Percentiles rank a stretch among this genome's conserved stretches.
Evolutionary conservation across 1,139 yeast genomes (phyloP).

Genomic region (Pichia norvegensis): DNA sequence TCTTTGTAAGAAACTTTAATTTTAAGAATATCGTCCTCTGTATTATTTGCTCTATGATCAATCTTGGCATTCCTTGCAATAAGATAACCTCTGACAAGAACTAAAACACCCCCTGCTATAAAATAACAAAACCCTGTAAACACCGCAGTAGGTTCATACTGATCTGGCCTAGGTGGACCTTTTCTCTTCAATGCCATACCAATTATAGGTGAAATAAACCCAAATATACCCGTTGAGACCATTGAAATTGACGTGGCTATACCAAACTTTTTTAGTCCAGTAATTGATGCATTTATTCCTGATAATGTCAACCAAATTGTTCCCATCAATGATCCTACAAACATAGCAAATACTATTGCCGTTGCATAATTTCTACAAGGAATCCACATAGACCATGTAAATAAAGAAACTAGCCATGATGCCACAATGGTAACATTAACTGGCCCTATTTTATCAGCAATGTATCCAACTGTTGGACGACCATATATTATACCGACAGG

Average conservation of each 20-base stretch:
- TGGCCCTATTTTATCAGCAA: constrained; percentile 36
- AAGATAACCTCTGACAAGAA: constrained; percentile 42
- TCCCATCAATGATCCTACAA: constrained; percentile 47
- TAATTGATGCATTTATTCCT: constrained; percentile 33
- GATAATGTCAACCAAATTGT: constrained; percentile 36
- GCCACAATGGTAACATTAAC: constrained; percentile 31
- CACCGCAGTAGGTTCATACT: constrained; percentile 42
- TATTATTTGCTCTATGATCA: constrained; percentile 22
- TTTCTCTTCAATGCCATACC: constrained; percentile 41
- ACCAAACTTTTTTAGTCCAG: constrained; percentile 43
- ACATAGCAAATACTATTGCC: constrained; percentile 38
- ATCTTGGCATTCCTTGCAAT: constrained; percentile 38
- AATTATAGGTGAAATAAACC: constrained; percentile 45
- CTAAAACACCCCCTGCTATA: constrained; percentile 34
- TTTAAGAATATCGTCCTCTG: constrained; percentile 11
- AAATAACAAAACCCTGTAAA: constrained; percentile 47
- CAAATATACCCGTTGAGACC: constrained; percentile 38
- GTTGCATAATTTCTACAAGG: constrained; percentile 51
- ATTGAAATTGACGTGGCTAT: constrained; percentile 43
- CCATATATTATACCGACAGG: constrained; percentile 37
- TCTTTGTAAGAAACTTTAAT: constrained; percentile 5
- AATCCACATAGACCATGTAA: constrained; percentile 53
- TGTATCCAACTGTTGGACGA: constrained; percentile 35
- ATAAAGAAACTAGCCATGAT: constrained; percentile 29
- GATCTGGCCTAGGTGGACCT: constrained; percentile 31